Evolutionary conservation across 2,329 filamentous ascomycete genomes (phyloP), one percentile per base, ranked within the genome.

Genomic region (Neofusicoccum parvum): DNA sequence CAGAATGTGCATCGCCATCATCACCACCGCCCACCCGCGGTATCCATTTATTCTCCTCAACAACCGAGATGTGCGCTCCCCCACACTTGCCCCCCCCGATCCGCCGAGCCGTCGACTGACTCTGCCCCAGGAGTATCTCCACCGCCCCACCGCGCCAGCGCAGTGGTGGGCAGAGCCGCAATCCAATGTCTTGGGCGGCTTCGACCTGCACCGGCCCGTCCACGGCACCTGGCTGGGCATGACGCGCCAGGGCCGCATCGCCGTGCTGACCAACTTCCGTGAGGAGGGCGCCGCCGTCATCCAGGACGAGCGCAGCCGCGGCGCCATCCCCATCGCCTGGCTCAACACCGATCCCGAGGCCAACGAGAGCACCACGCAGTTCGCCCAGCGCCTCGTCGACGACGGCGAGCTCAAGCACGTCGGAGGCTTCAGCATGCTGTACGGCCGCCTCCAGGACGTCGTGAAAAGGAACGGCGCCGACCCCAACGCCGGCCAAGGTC

Each of bases 151-250:
- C 23, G 82, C 85, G 37, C 77, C 78, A 39, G 86, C 85, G 66
- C 76, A 80, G 69, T 89, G 86, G 85, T 89, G 87, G 87, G 36
- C 50, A 27, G 81, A 83, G 48, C 70, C 78, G 12, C 75, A 86
- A 69, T 70, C 75, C 15, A 79, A 88, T 67, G 82, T 90, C 64
- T 79, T 89, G 6, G 87, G 85, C 36, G 87, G 86, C 23, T 85
- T 86, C 50, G 87, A 90, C 72, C 80, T 89, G 11, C 84, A 87
- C 54, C 84, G 87, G 32, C 73, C 82, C 14, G 83, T 80, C 45
- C 85, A 86, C 64, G 87, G 87, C 23, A 89, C 87, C 67, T 90
- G 87, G 87, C 83, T 89, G 54, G 87, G 86, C 20, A 80, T 89
- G 65, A 89, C 86, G 9, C 81, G 79, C 37, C 80, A 87, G 68